These are phyloP conservation scores for Tulasnella sp. DNA, from an alignment of 768 basidiomycete genomes.

Conservation along the genomic window DNA sequence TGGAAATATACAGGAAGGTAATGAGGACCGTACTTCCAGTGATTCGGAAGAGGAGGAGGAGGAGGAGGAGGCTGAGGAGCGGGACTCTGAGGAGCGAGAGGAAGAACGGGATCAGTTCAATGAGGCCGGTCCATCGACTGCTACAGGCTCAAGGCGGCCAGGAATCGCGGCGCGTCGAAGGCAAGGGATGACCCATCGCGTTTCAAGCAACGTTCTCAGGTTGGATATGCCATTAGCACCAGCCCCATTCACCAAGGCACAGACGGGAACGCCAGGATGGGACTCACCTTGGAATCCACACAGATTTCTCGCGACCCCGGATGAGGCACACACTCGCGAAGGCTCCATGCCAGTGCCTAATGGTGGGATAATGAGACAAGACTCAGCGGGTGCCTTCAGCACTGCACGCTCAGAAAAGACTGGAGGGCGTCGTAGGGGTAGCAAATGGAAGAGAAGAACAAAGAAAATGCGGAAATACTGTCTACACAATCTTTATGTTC, in stretches of 20 bases:
- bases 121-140: neutral
- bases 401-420: constrained; percentile 35
- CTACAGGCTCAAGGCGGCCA: constrained; percentile 1
- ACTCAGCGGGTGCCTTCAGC: neutral
- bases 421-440: constrained; percentile 25
- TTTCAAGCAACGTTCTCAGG: constrained; percentile 3
- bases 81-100: neutral
- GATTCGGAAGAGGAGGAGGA: constrained; percentile 7
- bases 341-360: neutral
- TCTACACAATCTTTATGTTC: constrained; percentile 65
- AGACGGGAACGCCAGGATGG: constrained; percentile 53
- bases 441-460: constrained; percentile 27
- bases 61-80: constrained; percentile 18
- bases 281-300: constrained; percentile 53
- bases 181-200: constrained; percentile 18
- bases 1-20: neutral
- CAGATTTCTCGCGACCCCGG: neutral
- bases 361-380: neutral
- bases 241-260: constrained; percentile 39
- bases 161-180: constrained; percentile 11
- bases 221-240: constrained; percentile 24
- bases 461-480: constrained; percentile 56
- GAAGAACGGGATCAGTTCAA: constrained; percentile 10
- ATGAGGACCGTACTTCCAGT: neutral
- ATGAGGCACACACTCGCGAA: neutral